phyloP scores from a whole-genome alignment of 805 yeast species.

The Sugiyamaella chiloensis region DNA sequence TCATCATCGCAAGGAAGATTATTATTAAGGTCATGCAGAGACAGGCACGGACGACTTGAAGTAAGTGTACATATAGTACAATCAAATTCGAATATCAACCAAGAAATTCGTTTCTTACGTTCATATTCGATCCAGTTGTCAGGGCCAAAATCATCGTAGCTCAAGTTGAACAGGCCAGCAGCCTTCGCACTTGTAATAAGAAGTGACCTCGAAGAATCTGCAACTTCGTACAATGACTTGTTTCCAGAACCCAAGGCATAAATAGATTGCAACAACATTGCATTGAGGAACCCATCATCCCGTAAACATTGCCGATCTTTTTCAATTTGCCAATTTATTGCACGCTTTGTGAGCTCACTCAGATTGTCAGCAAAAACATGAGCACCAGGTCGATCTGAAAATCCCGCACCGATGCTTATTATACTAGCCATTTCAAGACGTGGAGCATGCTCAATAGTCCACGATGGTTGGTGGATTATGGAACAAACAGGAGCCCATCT shows the following conservation, averaged over 20 bases:
- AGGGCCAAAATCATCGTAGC: slow-evolving; percentile 14
- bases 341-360: slow-evolving; percentile 21
- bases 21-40: slow-evolving; percentile 23
- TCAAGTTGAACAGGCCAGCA: slow-evolving; percentile 21
- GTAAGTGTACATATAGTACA: slow-evolving; percentile 23
- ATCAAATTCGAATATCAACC: slow-evolving; percentile 26
- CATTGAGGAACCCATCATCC: slow-evolving; percentile 20
- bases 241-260: slow-evolving; percentile 26
- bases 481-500: slow-evolving; percentile 21
- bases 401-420: slow-evolving; percentile 24
- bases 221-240: slow-evolving; percentile 21
- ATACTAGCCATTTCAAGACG: slow-evolving; percentile 21
- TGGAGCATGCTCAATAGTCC: slow-evolving; percentile 18
- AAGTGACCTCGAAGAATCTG: slow-evolving; percentile 21
- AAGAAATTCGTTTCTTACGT: slow-evolving; percentile 20
- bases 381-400: slow-evolving; percentile 22
- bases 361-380: slow-evolving; percentile 23
- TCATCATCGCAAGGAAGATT: slow-evolving; percentile 26
- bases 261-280: slow-evolving; percentile 23
- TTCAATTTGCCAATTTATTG: slow-evolving; percentile 19
- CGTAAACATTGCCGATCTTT: slow-evolving; percentile 18
- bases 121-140: slow-evolving; percentile 23
- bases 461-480: slow-evolving; percentile 22
- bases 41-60: slow-evolving; percentile 21
- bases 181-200: slow-evolving; percentile 22